Evolutionary conservation across 2,329 filamentous ascomycete genomes (phyloP).

Genomic region (Verticillium zaregamsianum): DNA sequence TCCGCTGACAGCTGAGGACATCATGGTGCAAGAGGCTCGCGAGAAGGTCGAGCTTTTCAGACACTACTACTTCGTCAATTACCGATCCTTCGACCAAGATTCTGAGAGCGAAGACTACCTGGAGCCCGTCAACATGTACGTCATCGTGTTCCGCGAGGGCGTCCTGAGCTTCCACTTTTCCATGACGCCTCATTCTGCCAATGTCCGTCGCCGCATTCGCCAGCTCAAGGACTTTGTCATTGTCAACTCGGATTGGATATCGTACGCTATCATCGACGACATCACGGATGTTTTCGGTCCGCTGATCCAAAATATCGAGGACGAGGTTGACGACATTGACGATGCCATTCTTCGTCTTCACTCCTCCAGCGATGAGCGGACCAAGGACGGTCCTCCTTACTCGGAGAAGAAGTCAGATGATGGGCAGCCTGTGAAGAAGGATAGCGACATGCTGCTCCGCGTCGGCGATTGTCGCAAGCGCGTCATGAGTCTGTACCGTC

Average conservation of each 20-base stretch:
- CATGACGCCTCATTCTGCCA: conserved; percentile 92
- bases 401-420: conserved; percentile 46
- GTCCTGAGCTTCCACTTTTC: conserved; percentile 96
- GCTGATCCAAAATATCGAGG: conserved; percentile 86
- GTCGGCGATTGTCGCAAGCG: conserved; percentile 95
- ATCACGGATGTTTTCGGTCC: conserved; percentile 96
- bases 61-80: conserved; percentile 98
- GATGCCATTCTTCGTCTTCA: conserved; percentile 84
- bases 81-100: conserved; percentile 96
- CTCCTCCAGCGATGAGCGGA: conserved; percentile 44
- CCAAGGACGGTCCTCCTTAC: conserved; percentile 27
- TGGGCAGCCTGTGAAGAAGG: conserved; percentile 39
- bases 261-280: conserved; percentile 95
- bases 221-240: conserved; percentile 93
- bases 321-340: conserved; percentile 96
- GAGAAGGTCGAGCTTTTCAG: conserved; percentile 98
- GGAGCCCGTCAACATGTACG: conserved; percentile 95
- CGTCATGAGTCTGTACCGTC: conserved; percentile 90
- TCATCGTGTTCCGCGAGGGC: conserved; percentile 93
- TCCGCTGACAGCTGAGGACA: conserved; percentile 91
- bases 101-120: conserved; percentile 83
- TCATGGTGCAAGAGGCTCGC: conserved; percentile 93
- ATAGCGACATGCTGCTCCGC: conserved; percentile 82
- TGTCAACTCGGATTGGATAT: conserved; percentile 94
- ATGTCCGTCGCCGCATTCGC: conserved; percentile 87